Evolutionary conservation across 1,139 yeast species (phyloP), one percentile per base, ranked within the genome.

Genomic region (Magnusiomyces suaveolens): DNA sequence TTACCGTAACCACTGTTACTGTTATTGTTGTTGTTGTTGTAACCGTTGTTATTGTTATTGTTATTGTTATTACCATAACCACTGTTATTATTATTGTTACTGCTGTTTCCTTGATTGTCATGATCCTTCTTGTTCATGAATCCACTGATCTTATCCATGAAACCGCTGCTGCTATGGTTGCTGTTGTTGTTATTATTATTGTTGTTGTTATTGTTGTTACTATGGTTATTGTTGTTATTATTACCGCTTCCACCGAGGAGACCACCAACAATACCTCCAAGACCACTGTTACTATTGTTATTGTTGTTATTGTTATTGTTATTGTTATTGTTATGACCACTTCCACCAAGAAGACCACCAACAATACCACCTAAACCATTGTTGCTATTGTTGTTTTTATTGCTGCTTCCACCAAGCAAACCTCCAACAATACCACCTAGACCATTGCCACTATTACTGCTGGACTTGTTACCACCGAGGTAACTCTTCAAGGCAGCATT

Each of bases 401-500:
- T n/a, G 21, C 23, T 43, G 25, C 23, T 43, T 2, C 46, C 46
- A 8, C 46, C 46, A 3, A 16, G 12, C 6, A 23, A 23, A 32
- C 36, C 36, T 8, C 36, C 48, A 29, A 32, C 48, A 4, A 46
- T 6, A 46, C 38, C 36, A 16, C 38, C 36, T 2, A 38, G 24
- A 29, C 29, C 36, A 26, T 26, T 2, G 23, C 48, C 48, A 21
- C 48, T 38, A 16, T 25, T 41, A 25, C 25, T 24, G 20, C 43
- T 20, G 20, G 14, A 14, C 26, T 33, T 32, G 41, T 32, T 33
- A 16, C 41, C 41, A 2, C 50, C 50, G 3, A 47, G 3, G 50
- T 47, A 47, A 16, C 26, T 47, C 29, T 47, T 47, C 12, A 47
- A n/a, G 26, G 50, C 50, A 21, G 50, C 50, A 20, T 18, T 33